Percentiles rank a stretch among this genome's conserved stretches.
These are phyloP conservation scores for Trichoderma breve DNA, from an alignment of 2,329 filamentous ascomycete species.

Conservation along the genomic window DNA sequence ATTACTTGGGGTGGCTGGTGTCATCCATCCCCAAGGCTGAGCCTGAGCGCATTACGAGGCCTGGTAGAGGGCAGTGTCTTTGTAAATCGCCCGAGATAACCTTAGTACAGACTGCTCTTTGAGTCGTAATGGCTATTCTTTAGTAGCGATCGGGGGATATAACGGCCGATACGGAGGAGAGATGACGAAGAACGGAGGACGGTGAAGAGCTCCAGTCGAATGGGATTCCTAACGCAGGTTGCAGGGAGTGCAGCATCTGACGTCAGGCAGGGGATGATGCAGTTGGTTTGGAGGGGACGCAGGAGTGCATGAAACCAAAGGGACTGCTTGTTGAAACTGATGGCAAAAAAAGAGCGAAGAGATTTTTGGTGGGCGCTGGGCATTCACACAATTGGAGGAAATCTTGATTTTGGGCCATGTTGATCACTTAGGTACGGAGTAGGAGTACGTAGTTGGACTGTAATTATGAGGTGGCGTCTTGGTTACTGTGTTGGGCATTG, in stretches of 20 bases:
- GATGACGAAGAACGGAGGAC: neutral
- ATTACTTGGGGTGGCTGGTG: neutral
- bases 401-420: neutral
- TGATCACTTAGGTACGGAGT: neutral
- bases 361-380: neutral
- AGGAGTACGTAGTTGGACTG: neutral
- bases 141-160: neutral
- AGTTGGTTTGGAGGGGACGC: neutral
- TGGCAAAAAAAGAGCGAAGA: neutral
- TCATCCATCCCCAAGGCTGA: neutral
- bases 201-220: neutral
- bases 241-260: neutral
- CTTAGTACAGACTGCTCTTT: neutral
- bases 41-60: neutral
- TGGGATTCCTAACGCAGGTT: neutral
- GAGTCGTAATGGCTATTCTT: neutral
- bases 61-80: neutral
- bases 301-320: conserved; percentile 10
- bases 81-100: neutral
- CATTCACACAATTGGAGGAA: neutral
- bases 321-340: neutral
- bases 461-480: neutral
- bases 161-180: neutral
- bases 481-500: neutral
- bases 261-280: neutral